phyloP scores from a whole-genome alignment of 495 filamentous ascomycete genomes.

The Hypoxylon cercidicola region DNA sequence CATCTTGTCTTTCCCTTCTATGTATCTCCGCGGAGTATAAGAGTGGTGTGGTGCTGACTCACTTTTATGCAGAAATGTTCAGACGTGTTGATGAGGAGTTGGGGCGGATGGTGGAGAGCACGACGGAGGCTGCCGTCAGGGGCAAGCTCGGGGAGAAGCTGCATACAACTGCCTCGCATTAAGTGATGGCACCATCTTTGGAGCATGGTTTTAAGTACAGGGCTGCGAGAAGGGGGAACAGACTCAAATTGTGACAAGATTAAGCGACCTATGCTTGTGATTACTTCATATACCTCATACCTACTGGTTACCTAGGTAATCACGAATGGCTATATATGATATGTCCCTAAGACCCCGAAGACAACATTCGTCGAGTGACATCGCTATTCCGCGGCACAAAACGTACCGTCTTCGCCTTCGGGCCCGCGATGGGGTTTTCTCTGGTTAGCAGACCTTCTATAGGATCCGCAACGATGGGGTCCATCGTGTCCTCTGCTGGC shows the following conservation, averaged over 20 bases:
- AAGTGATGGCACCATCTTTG: not conserved
- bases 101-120: constrained; percentile 14
- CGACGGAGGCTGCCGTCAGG: constrained; percentile 21
- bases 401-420: constrained; percentile 33
- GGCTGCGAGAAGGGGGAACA: no score
- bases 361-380: constrained; percentile 30
- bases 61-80: constrained; percentile 34
- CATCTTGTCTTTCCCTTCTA: not conserved
- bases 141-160: not conserved
- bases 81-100: constrained; percentile 31
- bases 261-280: no score
- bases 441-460: constrained; percentile 32
- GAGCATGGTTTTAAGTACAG: not conserved
- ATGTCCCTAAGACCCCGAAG: constrained; percentile 4
- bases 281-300: no score
- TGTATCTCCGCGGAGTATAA: not conserved
- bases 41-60: constrained; percentile 17
- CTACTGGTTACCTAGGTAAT: no score
- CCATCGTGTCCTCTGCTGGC: constrained; percentile 32
- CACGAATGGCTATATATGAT: no score
- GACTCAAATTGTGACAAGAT: no score
- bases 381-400: constrained; percentile 29
- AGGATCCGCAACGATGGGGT: constrained; percentile 31
- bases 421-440: constrained; percentile 33
- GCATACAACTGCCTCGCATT: constrained; percentile 18